Conservation (phyloP, 2,329 filamentous ascomycete species). For the Uncinocarpus reesii region DNA sequence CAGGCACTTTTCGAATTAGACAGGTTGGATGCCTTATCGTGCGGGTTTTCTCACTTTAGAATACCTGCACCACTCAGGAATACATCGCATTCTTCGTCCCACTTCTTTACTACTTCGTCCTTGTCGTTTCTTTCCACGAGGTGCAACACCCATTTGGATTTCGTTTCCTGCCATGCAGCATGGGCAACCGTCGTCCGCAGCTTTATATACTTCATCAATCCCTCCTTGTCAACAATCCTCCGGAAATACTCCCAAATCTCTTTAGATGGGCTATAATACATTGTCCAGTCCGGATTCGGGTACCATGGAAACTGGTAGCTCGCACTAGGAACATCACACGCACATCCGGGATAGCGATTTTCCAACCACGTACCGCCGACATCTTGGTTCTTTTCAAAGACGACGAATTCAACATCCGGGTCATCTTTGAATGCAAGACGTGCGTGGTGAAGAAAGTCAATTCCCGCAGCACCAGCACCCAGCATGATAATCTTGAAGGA, state of each 20-base stretch:
- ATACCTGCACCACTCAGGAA: constrained; percentile 34
- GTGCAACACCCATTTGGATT: constrained; percentile 30
- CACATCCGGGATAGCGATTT: constrained; percentile 50
- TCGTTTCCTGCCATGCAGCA: constrained; percentile 44
- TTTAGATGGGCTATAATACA: constrained; percentile 55
- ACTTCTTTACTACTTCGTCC: constrained; percentile 19
- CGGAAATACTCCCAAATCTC: constrained; percentile 63
- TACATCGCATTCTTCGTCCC: constrained; percentile 24
- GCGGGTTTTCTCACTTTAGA: constrained; percentile 27
- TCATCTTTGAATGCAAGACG: constrained; percentile 11
- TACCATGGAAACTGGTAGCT: constrained; percentile 60
- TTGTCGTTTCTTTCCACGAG: constrained; percentile 15
- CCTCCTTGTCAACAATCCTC: constrained; percentile 51
- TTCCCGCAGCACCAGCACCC: constrained; percentile 17
- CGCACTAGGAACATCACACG: constrained; percentile 60
- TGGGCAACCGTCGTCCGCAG: constrained; percentile 48
- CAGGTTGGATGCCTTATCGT: constrained; percentile 16
- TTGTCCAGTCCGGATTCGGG: constrained; percentile 58
- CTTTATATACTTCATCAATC: constrained; percentile 51
- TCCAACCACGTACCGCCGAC: constrained; percentile 32
- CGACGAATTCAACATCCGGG: constrained; percentile 18
- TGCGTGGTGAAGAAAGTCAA: constrained; percentile 19
- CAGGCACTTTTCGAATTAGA: constrained; percentile 21
- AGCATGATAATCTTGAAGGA: constrained; percentile 19
- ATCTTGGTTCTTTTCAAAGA: constrained; percentile 28